A percentile compares a stretch with the other conserved stretches of the same genome.
phyloP scores from a whole-genome alignment of 305 asterid species.

The Fraxinus baroniana region DNA sequence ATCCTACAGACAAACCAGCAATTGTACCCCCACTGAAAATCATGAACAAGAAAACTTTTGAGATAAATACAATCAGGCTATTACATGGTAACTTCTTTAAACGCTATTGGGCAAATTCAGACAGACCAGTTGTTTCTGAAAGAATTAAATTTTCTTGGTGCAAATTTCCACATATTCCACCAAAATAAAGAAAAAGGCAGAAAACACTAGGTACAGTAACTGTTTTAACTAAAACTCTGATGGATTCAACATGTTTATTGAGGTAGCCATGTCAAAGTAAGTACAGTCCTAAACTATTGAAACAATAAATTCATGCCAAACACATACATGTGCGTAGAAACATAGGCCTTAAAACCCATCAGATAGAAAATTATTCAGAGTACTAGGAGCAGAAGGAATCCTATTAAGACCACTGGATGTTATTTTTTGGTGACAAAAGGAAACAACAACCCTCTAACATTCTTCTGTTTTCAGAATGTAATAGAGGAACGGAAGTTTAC shows the following conservation, averaged over 20 bases:
- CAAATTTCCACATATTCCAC: neutral
- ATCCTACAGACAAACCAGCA: slow-evolving; percentile 84
- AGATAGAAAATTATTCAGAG: neutral
- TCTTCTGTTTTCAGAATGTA: neutral
- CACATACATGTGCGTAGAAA: neutral
- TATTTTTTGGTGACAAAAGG: neutral
- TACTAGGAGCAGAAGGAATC: neutral
- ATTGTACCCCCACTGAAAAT: slow-evolving; percentile 89
- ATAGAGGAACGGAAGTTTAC: neutral
- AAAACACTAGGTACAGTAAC: neutral
- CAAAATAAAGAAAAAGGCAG: neutral
- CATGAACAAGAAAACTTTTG: slow-evolving; percentile 10
- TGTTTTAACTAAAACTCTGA: neutral
- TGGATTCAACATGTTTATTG: neutral
- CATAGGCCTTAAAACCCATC: neutral
- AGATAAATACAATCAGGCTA: neutral
- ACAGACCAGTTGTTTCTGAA: neutral
- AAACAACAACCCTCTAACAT: neutral
- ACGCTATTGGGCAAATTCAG: neutral
- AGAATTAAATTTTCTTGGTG: neutral
- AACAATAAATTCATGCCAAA: neutral
- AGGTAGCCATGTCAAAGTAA: neutral
- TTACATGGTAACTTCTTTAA: neutral
- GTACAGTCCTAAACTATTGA: neutral
- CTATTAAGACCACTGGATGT: neutral